Evolutionary conservation across 371 early-diverging fungal species (phyloP).

Genomic region (Apophysomyces variabilis): DNA sequence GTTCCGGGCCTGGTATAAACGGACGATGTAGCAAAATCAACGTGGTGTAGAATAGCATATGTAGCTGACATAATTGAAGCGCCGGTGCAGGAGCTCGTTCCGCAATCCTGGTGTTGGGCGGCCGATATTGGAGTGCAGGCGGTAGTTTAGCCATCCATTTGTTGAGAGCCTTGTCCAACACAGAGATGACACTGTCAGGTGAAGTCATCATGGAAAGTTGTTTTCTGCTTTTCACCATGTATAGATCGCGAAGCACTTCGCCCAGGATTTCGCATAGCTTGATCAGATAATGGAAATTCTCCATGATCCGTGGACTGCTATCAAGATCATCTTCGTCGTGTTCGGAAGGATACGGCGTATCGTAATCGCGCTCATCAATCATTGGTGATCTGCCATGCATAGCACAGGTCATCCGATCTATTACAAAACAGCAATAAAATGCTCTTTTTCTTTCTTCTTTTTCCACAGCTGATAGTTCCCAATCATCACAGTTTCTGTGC

Average conservation of each 20-base stretch:
- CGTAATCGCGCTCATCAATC: slow-evolving; percentile 56
- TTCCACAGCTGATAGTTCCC: slow-evolving; percentile 50
- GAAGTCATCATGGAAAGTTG: slow-evolving; percentile 38
- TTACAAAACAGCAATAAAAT: slow-evolving; percentile 67
- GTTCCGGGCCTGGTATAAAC: slow-evolving; percentile 50
- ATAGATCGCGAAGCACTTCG: slow-evolving; percentile 47
- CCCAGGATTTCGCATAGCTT: slow-evolving; percentile 50
- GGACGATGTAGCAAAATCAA: slow-evolving; percentile 79
- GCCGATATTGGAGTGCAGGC: slow-evolving; percentile 42
- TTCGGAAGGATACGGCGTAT: slow-evolving; percentile 48
- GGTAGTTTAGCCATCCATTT: slow-evolving; percentile 58
- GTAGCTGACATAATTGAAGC: slow-evolving; percentile 55
- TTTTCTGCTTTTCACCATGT: slow-evolving; percentile 47
- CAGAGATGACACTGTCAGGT: slow-evolving; percentile 43
- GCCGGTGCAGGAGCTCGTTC: slow-evolving; percentile 42
- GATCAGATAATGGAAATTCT: slow-evolving; percentile 46
- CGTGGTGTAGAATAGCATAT: slow-evolving; percentile 77
- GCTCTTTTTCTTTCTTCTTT: slow-evolving; percentile 61
- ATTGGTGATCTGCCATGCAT: slow-evolving; percentile 54
- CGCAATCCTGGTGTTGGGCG: slow-evolving; percentile 40
- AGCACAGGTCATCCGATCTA: slow-evolving; percentile 60
- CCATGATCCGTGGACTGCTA: slow-evolving; percentile 40
- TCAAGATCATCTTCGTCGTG: slow-evolving; percentile 41
- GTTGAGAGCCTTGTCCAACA: slow-evolving; percentile 50
- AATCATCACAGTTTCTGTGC: slow-evolving; percentile 60